Evolutionary conservation across 441 rosid species (phyloP), one percentile per base, ranked within the genome.

Genomic region (Mallotus japonicus): DNA sequence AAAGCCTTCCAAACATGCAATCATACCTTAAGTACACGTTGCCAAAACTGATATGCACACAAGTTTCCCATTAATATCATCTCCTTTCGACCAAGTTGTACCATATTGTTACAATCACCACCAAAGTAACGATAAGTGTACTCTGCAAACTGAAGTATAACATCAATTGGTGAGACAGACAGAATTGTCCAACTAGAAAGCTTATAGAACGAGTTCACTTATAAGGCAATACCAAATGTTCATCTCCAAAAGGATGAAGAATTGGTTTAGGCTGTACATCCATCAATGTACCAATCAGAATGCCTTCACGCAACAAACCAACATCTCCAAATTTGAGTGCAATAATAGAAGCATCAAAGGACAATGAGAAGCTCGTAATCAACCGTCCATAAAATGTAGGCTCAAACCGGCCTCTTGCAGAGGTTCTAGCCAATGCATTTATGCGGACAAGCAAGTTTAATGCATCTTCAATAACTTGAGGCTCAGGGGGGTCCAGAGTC

Each of bases 1-100:
- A n/a, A 20, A 56, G 22, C 51, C 65, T 32, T 75, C 58, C 60
- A 61, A 66, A 46, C 20, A 54, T 61, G 70, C 34, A 74, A 57
- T 70, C 50, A 24, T 75, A 91, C 97, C 92, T 90, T 90, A 79
- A 92, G 89, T 75, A 83, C 85, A 67, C 81, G 88, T 70, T 90
- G 95, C 99, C 97, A 95, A 81, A 95, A 95, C 86, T 89, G 87
- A 81, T 83, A 92, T 47, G 97, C 96, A 75, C 88, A 80, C 46
- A 92, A 83, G 78, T 95, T 94, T 65, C 85, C 99, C 79, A 95
- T 76, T 46, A 90, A 79, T 58, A 76, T 37, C 77, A 67, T 75
- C 86, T 92, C 99, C 83, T 80, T 87, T 62, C 82, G 85, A 67
- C 95, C 91, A 77, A 86, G 76, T 76, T 82, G 73, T 60, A 81